Evolutionary conservation across 257 asterid genomes (phyloP).

Genomic region (Jacaranda copaia): DNA sequence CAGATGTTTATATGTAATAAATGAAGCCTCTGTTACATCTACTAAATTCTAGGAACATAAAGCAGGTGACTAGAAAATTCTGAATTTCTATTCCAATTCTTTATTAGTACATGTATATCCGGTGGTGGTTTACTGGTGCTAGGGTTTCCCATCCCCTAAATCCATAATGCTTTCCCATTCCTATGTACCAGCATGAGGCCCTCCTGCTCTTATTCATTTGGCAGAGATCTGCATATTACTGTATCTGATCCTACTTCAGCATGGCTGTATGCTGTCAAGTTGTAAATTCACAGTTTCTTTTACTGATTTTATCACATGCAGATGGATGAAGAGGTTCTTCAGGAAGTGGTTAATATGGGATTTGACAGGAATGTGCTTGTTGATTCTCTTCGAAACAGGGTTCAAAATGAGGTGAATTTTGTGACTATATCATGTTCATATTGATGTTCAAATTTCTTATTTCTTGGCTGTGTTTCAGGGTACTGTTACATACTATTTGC

Average conservation of each 20-base stretch:
- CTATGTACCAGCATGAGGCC: not conserved
- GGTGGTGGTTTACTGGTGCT: constrained; percentile 7
- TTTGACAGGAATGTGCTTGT: constrained; percentile 59
- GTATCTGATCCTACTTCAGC: constrained; percentile 18
- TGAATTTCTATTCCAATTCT: constrained; percentile 23
- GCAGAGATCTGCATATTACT: constrained; percentile 19
- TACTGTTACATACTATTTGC: constrained; percentile 92
- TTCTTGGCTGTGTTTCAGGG: constrained; percentile 63
- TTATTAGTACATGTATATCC: not conserved
- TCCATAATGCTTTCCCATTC: not conserved
- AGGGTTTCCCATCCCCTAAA: not conserved
- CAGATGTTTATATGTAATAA: not conserved
- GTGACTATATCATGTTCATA: constrained; percentile 22
- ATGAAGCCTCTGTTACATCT: constrained; percentile 9
- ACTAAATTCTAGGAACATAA: constrained; percentile 12
- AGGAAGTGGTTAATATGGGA: constrained; percentile 71
- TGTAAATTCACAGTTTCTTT: not conserved
- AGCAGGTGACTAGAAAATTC: not conserved
- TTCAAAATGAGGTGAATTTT: constrained; percentile 81
- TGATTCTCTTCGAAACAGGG: constrained; percentile 66
- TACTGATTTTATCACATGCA: constrained; percentile 43
- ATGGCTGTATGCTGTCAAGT: constrained; percentile 12
- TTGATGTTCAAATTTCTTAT: constrained; percentile 37
- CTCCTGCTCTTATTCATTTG: constrained; percentile 6
- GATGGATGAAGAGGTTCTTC: constrained; percentile 84